Evolutionary conservation across 306 rosid genomes (phyloP).

Genomic region (Boehmeria nivea): DNA sequence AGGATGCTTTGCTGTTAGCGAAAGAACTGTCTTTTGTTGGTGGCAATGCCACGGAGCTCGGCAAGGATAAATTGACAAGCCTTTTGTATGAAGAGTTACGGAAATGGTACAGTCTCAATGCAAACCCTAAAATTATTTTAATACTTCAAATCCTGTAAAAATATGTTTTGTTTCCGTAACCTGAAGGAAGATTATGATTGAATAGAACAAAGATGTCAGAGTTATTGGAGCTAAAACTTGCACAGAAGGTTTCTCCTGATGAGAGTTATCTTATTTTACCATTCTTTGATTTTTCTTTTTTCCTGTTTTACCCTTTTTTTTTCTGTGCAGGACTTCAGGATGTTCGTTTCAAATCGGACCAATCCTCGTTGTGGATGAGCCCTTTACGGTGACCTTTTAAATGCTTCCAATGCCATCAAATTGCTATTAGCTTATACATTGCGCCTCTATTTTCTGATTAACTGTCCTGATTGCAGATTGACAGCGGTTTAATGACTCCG

Average conservation of each 20-base stretch:
- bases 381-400: constrained; percentile 64
- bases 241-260: background rate
- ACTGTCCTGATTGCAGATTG: constrained; percentile 51
- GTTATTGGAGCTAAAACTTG: background rate
- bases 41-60: constrained; percentile 46
- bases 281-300: background rate
- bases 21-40: constrained; percentile 41
- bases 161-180: too few species aligned
- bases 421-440: background rate
- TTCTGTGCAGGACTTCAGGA: constrained; percentile 66
- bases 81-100: constrained; percentile 54
- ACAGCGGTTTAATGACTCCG: constrained; percentile 80
- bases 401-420: background rate
- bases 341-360: constrained; percentile 86
- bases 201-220: background rate
- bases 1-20: constrained; percentile 57
- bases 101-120: constrained; percentile 52
- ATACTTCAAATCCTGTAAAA: too few species aligned
- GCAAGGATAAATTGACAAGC: constrained; percentile 43
- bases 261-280: background rate
- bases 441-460: constrained; percentile 13
- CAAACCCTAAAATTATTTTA: constrained; percentile 11
- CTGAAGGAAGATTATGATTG: too few species aligned
- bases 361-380: constrained; percentile 62
- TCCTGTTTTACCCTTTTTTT: background rate